Conservation (phyloP, 176 grass and related monocot genomes). For the Zea luxurians region DNA sequence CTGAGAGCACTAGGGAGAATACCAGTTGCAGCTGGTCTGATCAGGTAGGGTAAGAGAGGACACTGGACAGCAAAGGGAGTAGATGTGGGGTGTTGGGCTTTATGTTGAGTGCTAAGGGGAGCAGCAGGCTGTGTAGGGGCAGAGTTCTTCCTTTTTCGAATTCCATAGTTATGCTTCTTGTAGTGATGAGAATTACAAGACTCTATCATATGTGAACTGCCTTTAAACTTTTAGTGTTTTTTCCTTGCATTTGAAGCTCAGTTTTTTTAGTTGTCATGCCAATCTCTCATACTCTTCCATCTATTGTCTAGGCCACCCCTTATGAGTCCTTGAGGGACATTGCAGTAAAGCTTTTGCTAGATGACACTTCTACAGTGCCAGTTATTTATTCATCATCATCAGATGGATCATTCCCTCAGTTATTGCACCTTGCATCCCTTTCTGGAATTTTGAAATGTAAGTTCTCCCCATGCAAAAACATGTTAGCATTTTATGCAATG, state of each 20-base stretch:
- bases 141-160: background rate
- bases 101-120: background rate
- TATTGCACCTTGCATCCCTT: constrained; percentile 96
- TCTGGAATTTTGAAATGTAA: constrained; percentile 98
- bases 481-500: too few species aligned
- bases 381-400: constrained; percentile 69
- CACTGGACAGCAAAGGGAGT: background rate
- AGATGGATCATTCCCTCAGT: constrained; percentile 91
- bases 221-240: background rate
- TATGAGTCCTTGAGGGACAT: too few species aligned
- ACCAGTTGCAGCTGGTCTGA: background rate
- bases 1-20: background rate
- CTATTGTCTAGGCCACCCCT: too few species aligned
- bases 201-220: background rate
- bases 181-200: constrained; percentile 4
- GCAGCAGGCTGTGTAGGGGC: background rate
- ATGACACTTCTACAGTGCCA: too few species aligned
- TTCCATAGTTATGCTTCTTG: background rate
- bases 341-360: too few species aligned
- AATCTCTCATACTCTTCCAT: too few species aligned
- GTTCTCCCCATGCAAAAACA: background rate
- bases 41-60: background rate
- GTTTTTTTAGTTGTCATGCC: constrained; percentile 33
- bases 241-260: background rate
- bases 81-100: background rate